A percentile compares a stretch with the other conserved stretches of the same genome.
phyloP scores from a whole-genome alignment of 2,329 filamentous ascomycete species.

The Dactylellina cionopaga region DNA sequence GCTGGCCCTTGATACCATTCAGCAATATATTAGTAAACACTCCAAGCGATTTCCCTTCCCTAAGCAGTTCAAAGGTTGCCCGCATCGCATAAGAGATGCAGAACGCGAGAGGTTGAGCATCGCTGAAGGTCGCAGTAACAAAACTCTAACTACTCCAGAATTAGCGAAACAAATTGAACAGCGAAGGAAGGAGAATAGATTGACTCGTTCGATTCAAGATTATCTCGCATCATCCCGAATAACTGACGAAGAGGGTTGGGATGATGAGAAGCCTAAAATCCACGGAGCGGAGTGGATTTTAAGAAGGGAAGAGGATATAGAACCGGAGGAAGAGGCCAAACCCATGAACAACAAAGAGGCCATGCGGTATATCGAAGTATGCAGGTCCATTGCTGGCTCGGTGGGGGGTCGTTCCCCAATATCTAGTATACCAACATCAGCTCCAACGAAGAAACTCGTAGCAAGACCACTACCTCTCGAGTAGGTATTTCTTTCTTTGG shows the following conservation, averaged over 20 bases:
- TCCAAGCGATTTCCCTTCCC: neutral
- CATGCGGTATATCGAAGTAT: neutral
- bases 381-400: neutral
- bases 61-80: neutral
- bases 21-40: neutral
- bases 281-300: neutral
- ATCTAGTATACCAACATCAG: too few relatives aligned
- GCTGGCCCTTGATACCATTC: neutral
- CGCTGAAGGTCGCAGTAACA: neutral
- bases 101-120: neutral
- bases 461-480: too few relatives aligned
- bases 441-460: too few relatives aligned
- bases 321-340: neutral
- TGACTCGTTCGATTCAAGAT: neutral
- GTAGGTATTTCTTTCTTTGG: too few relatives aligned
- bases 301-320: neutral
- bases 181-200: neutral
- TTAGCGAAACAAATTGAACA: neutral
- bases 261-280: slow-evolving; percentile 24
- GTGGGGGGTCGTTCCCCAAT: too few relatives aligned
- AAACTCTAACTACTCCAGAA: neutral
- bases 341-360: slow-evolving; percentile 15
- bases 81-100: neutral
- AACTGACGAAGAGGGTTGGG: slow-evolving; percentile 16
- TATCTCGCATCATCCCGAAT: neutral